Base-by-base conservation (phyloP, 1,284 basidiomycete genomes). In the Rhodotorula sp. region DNA sequence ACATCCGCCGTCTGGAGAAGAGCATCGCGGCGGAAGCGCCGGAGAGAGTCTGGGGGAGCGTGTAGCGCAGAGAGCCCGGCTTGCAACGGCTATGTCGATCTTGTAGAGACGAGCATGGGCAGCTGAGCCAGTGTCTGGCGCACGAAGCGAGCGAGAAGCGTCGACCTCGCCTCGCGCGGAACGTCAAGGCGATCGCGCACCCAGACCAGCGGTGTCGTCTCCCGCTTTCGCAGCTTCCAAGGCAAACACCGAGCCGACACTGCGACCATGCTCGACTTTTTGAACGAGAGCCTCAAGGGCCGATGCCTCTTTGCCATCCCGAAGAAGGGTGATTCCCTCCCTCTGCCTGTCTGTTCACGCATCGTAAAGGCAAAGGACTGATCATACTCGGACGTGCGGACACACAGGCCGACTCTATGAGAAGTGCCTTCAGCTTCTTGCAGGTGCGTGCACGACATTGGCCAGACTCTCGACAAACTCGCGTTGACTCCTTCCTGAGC, bases 231-330 rank as follows among this genome's bases (percentile, higher is more conserved):
- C 22, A 15, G 14, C 51, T 53, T 17, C 26, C 26, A 15, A 17
- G n/a, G 53, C 53, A 29, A 8, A 6, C 37, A 12, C 18, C 22
- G 18, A 42, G 14, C 42, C 17, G 15, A 3, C 12, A 17, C 54
- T 10, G 14, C 26, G 14, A 20, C 44, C 48, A 69, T 69, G 70
- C 29, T 46, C n/a, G 81, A 82, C 60, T 76, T 85, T n/a, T 78
- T 85, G 33, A 80, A 82, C 55, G 86, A 86, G 66, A 83, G 83
- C 55, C 82, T 89, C 64, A 82, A 86, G 69, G 88, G 87, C 60
- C 87, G 95, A 60, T 79, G 97, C 68, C 84, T 99, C 46, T 95
- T 99, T 78, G 95, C 95, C 10, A 92, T 99, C 77, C 95, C 95
- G 1, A 99, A 99, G 84, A 99, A 99, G 87, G 95, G 95, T 90